Conservation (phyloP, 495 filamentous ascomycete species). For the Cercophora samala region DNA sequence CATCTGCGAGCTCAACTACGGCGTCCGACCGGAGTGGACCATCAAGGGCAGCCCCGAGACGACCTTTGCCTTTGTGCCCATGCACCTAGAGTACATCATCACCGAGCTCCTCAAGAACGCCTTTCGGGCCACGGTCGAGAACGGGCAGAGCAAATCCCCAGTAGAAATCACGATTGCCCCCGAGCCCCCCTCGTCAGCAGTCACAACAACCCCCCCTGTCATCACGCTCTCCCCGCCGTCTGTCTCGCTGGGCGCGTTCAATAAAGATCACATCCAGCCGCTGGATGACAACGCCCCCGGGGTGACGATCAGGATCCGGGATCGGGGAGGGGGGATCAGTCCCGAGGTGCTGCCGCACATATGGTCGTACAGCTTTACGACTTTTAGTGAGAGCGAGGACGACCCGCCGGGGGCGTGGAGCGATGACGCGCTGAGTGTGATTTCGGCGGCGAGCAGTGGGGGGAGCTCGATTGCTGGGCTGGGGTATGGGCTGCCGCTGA, state of each 20-base stretch:
- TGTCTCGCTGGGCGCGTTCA: constrained; percentile 49
- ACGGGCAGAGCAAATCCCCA: constrained; percentile 69
- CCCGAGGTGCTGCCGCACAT: constrained; percentile 80
- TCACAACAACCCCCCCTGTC: constrained; percentile 46
- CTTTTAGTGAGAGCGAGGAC: constrained; percentile 70
- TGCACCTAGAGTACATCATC: constrained; percentile 94
- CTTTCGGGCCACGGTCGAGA: constrained; percentile 88
- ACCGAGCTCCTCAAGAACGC: constrained; percentile 96
- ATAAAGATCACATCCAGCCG: constrained; percentile 47
- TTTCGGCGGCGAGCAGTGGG: constrained; percentile 64
- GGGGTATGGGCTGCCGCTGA: constrained; percentile 88
- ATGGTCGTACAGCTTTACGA: constrained; percentile 95
- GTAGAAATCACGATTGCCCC: constrained; percentile 91
- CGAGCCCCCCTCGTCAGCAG: constrained; percentile 59
- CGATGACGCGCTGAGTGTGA: constrained; percentile 66
- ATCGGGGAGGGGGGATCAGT: constrained; percentile 87
- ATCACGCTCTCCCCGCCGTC: constrained; percentile 78
- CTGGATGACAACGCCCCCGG: constrained; percentile 68
- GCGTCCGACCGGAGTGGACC: constrained; percentile 73
- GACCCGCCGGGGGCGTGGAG: constrained; percentile 36
- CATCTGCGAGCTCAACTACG: constrained; percentile 95
- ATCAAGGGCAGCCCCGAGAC: constrained; percentile 81
- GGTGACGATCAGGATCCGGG: constrained; percentile 91
- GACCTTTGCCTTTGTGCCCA: constrained; percentile 84
- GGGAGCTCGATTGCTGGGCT: constrained; percentile 81